Evolutionary conservation across 2,329 filamentous ascomycete genomes (phyloP).

Genomic region (Coniochaeta sp.): DNA sequence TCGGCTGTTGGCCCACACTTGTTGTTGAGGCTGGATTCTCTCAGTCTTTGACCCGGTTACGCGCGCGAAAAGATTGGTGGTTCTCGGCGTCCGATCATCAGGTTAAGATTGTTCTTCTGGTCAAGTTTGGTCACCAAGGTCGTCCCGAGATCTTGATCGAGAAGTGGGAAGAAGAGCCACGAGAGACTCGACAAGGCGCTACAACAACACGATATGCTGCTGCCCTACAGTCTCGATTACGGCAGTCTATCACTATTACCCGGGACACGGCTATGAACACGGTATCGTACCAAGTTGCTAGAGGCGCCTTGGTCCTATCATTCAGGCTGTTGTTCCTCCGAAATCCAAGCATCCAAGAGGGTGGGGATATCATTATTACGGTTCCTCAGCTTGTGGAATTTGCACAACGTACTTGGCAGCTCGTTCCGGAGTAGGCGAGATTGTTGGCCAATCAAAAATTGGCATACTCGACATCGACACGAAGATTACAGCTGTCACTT

Average conservation of each 20-base stretch:
- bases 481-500: no score
- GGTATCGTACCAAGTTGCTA: background rate
- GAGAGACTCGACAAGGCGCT: background rate
- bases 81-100: background rate
- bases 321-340: background rate
- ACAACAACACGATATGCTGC: background rate
- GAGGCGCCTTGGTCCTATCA: conserved; percentile 2
- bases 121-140: background rate
- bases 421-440: no score
- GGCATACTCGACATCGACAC: no score
- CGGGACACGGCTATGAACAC: background rate
- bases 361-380: background rate
- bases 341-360: background rate
- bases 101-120: background rate
- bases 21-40: background rate
- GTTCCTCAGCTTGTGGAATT: background rate
- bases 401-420: no score
- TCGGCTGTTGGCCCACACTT: background rate
- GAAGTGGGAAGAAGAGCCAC: background rate
- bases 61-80: background rate
- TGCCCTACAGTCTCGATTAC: background rate
- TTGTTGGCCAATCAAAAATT: no score
- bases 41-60: background rate
- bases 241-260: background rate
- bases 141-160: background rate